phyloP scores from a whole-genome alignment of 2,329 filamentous ascomycete genomes.

The Metarhizium robertsii region DNA sequence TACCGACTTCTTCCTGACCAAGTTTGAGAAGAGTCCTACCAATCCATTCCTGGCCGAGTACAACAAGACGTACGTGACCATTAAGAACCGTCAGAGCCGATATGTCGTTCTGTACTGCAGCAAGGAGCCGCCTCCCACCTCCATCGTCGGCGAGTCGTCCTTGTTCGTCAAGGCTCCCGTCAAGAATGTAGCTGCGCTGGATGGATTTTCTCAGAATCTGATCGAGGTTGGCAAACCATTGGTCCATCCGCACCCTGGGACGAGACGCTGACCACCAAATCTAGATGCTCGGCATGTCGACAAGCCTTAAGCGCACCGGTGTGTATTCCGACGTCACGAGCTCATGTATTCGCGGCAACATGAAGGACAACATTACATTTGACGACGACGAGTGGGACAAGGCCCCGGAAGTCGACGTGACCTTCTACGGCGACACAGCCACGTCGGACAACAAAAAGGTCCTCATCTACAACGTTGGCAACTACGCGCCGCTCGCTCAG shows the following conservation, averaged over 20 bases:
- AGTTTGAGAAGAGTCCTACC: conserved; percentile 1
- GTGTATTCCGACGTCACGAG: conserved; percentile 5
- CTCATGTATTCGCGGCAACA: conserved; percentile 6
- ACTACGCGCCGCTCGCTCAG: conserved; percentile 2
- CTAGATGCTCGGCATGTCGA: conserved; percentile 5
- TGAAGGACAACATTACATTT: conserved; percentile 5
- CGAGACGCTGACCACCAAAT: too few species aligned
- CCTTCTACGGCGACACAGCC: conserved; percentile 3
- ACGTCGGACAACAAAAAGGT: not conserved
- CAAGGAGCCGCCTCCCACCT: conserved; percentile 4
- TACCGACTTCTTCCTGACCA: conserved; percentile 4
- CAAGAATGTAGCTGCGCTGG: conserved; percentile 4
- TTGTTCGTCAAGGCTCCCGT: conserved; percentile 6
- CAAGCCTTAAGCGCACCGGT: conserved; percentile 2
- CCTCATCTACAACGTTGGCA: conserved; percentile 5
- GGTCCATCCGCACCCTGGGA: too few species aligned
- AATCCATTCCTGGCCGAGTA: conserved; percentile 2
- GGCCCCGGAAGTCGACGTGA: conserved; percentile 4
- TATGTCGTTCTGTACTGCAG: conserved; percentile 7
- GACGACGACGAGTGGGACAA: conserved; percentile 4
- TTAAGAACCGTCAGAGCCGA: conserved; percentile 4
- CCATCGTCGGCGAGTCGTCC: conserved; percentile 1
- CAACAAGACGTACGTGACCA: conserved; percentile 7
- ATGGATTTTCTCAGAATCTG: conserved; percentile 5
- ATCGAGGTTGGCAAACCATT: conserved; percentile 1